Evolutionary conservation across 805 yeast genomes (phyloP), one percentile per base, ranked within the genome.

Genomic region (Candida suzukii): DNA sequence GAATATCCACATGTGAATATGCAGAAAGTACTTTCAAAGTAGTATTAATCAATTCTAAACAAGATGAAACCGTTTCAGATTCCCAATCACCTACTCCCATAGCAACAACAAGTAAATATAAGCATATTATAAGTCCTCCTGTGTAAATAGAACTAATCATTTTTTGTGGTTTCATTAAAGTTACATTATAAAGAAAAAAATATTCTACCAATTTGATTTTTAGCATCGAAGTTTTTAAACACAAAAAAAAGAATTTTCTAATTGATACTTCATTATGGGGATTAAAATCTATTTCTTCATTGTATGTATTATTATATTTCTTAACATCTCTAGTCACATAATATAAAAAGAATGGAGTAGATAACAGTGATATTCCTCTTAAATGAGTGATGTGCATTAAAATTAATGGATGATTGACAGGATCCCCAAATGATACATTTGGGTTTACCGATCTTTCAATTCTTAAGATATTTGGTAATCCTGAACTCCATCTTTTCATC

Each of bases 311-410:
- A 50, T 35, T 41, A 39, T 35, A 47, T 41, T 38, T 47, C 52
- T 35, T 43, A 39, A 33, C 43, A 35, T 35, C 51, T 46, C 38
- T 49, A 41, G 16, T 35, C 25, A 61, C 52, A 28, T 54, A 42
- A 45, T 58, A 65, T 47, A 66, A 61, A 51, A 66, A 66, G 42
- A 68, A 68, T 6, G 75, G 73, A 17, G 70, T 54, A 30, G 69
- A 54, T n/a, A 70, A 50, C 25, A 69, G 43, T 33, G 64, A 53
- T 13, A 67, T 58, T 0, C 64, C 66, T 44, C 58, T 58, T n/a
- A 68, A 49, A 33, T 67, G 64, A 12, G 58, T 52, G 5, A 66
- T 50, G 48, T 69, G 70, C 3, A 66, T 53, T 9, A 64, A 41
- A 24, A 65, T 47, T 7, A 58, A 46, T 25, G 57, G 52, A 30